phyloP scores from a whole-genome alignment of 805 yeast genomes.

The Metahyphopichia silvanorum region DNA sequence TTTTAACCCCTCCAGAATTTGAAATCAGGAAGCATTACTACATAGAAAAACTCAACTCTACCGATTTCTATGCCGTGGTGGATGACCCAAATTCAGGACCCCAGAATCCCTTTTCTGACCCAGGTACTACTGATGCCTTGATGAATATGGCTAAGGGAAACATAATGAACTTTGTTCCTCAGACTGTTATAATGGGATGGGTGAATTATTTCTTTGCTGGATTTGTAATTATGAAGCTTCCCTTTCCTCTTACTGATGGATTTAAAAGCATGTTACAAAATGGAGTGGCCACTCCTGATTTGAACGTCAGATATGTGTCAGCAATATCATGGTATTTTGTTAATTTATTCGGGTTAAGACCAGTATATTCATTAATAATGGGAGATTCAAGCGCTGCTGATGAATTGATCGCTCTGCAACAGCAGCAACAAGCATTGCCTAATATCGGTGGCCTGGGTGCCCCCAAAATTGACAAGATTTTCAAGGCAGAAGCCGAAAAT shows the following conservation, averaged over 20 bases:
- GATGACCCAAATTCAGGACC: slow-evolving; percentile 35
- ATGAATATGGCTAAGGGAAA: slow-evolving; percentile 77
- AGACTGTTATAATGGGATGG: slow-evolving; percentile 94
- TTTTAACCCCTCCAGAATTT: slow-evolving; percentile 53
- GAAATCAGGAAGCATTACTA: slow-evolving; percentile 47
- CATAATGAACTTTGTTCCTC: slow-evolving; percentile 82
- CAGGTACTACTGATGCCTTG: slow-evolving; percentile 68
- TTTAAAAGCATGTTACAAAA: slow-evolving; percentile 91
- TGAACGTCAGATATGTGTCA: slow-evolving; percentile 89
- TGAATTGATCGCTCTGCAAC: slow-evolving; percentile 42
- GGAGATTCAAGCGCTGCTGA: slow-evolving; percentile 48
- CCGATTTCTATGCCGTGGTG: slow-evolving; percentile 54
- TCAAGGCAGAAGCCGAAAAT: slow-evolving; percentile 70
- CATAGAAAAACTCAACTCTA: slow-evolving; percentile 46
- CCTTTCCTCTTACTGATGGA: slow-evolving; percentile 85
- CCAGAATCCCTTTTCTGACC: slow-evolving; percentile 66
- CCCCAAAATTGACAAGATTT: slow-evolving; percentile 60
- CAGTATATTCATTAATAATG: slow-evolving; percentile 70
- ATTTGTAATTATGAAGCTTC: slow-evolving; percentile 72
- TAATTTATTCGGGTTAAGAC: slow-evolving; percentile 76
- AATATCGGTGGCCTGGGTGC: slow-evolving; percentile 52
- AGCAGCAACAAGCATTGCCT: slow-evolving; percentile 37
- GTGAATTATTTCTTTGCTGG: slow-evolving; percentile 92
- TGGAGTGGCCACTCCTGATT: slow-evolving; percentile 78
- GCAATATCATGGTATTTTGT: slow-evolving; percentile 96